Evolutionary conservation across 148 eudicot genomes (phyloP), one percentile per base, ranked within the genome.

Genomic region (Heliamphora exappendiculata): DNA sequence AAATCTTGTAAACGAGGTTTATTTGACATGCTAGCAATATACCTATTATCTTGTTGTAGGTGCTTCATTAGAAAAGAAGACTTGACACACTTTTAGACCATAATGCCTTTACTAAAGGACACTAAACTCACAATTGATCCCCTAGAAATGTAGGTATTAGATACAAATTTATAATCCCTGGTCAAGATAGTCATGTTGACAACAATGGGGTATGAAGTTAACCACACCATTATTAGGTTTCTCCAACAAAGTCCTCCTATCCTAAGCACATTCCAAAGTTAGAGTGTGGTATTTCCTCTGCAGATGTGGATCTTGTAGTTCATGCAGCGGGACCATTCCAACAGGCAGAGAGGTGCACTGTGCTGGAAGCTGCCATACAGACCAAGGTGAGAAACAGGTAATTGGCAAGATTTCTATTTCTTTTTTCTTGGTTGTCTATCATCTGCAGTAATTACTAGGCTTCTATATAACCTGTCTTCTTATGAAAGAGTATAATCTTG

Each of bases 301-400:
- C 86, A 95, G 99, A 92, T 84, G 98, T 88, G 57, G 97, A 95
- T 86, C 90, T 95, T 53, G 97, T 95, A 37, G 90, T 95, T 84
- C 99, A 95, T 76, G 72, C 97, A 54, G 97, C 99, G 28, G 99
- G 99, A 76, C 99, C 99, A 75, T 95, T 95, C 80, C 99, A 95
- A 80, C 96, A 87, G 82, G 80, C 96, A 20, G 90, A 85, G 49
- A 83, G 74, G 68, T 95, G 99, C 79, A 86, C 87, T 54, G 98
- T 95, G 66, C 96, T 95, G 76, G 99, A 93, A 89, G 98, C 96
- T 82, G 97, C 99, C 73, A 91, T 95, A 81, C 85, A 81, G 83
- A 91, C 97, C 87, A 91, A 93, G 97, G 99, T 95, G 94, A 95
- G 98, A 78, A 75, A 60, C 85, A 91, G 92, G 91, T 89, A 86